Evolutionary conservation across 176 grass and related monocot genomes (phyloP), one percentile per base, ranked within the genome.

Genomic region (Dactylis glomerata): DNA sequence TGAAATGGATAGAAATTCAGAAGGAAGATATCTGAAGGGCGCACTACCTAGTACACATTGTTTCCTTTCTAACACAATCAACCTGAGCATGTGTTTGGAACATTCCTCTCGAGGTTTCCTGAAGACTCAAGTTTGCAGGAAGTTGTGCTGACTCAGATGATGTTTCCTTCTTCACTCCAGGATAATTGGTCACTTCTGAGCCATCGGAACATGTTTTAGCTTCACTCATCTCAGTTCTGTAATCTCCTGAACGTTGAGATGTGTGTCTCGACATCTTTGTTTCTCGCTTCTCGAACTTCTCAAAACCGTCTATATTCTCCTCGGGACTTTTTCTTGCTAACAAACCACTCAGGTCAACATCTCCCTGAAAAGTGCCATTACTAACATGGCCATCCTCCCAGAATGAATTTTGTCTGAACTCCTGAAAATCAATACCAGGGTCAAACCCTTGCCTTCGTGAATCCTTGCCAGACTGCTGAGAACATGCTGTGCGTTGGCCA

Each of bases 391-490:
- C 68, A 65, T 78, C 88, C 28, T 63, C 73, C 84, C 84, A 86
- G 42, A 86, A 86, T 55, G 73, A 46, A 20, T 66, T 44, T 56
- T 47, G 32, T 65, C 68, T 61, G 59, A 84, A 78, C 36, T 83
- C 54, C 65, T 86, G 79, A 52, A 83, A 83, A 78, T 64, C 75
- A 72, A 86, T 83, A 73, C 73, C 83, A 86, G 79, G 73, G 24
- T 52, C 82, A 45, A 86, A 83, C 16, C 79, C 73, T 52, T 83
- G 88, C 50, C 79, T 86, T 38, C 63, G 62, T 73, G 78, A 82
- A 78, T 82, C 79, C 72, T 82, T 82, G 84, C 55, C 79, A 78
- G 83, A 76, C 55, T 44, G 30, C 40, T 85, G 82, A 41, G 82
- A 82, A 22, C 23, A 62, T 14, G 31, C 42, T 6, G 4, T 64